Base-by-base conservation (phyloP, 2,329 filamentous ascomycete genomes). In the Corynespora cassiicola region DNA sequence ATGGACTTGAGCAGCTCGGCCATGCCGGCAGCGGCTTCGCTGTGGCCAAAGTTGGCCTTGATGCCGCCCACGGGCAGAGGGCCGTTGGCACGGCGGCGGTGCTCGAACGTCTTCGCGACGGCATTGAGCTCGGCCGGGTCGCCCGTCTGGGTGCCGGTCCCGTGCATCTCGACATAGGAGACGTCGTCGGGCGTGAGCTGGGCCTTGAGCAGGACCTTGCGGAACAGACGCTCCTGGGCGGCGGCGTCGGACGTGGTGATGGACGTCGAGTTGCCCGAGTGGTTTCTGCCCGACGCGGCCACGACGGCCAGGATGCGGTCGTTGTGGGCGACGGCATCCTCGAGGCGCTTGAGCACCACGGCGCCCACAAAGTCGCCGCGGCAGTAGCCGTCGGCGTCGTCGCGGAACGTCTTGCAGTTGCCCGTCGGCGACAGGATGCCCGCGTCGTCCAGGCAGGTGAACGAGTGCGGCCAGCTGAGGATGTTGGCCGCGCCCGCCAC, bases 201-300 rank as follows among this genome's bases (percentile, higher is more conserved):
- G 6, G 68, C 65, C 6, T 61, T 44, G 9, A 56, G 56, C 15
- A 61, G 31, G 0, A 59, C 34, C 3, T 49, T 29, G 3, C 21
- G n/a, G 20, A 40, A 59, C 2, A 58, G 31, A 7, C 11, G 6
- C 7, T 30, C 17, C 28, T 63, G 58, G 2, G 43, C 34, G 1
- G 31, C 36, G 1, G 39, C 47, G 30, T 47, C 28, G 1, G 60
- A 48, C 7, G 34, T 18, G 1, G 59, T 62, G 26, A 63, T 61
- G 6, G 55, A 58, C 2, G 25, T 27, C 2, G 53, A 23, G 3
- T 50, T 36, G 2, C 30, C 36, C 1, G 68, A 72, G 38, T 75
- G 68, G 31, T 76, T 77, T 2, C 66, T 71, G 3, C 46, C 56
- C 1, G 66, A 54, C 2, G 54, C 65, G 2, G 41, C 30, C 14